Percentiles rank a stretch among this genome's conserved stretches.
phyloP scores from a whole-genome alignment of 768 basidiomycete species.

The Leccinellum luteum region DNA sequence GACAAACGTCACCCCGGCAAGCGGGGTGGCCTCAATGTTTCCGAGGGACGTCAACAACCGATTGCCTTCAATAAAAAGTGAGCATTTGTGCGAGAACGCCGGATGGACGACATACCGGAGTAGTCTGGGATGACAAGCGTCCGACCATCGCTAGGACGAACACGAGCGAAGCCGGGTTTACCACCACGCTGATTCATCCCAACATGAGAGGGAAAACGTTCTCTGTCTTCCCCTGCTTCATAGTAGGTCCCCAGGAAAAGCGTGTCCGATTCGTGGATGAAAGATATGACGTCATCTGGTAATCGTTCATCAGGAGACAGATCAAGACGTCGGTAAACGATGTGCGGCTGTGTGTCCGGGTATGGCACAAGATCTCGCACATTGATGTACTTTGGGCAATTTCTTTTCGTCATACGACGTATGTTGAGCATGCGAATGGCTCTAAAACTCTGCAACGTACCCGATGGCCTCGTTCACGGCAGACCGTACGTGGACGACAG shows the following conservation, averaged over 20 bases:
- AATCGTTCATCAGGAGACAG: conserved; percentile 41
- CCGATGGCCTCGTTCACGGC: conserved; percentile 57
- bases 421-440: background rate
- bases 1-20: conserved; percentile 55
- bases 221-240: conserved; percentile 35
- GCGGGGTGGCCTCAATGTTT: conserved; percentile 57
- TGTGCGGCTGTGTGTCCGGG: conserved; percentile 36
- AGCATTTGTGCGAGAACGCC: background rate
- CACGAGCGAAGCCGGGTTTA: conserved; percentile 56
- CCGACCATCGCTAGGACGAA: conserved; percentile 49
- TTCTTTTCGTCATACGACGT: conserved; percentile 35
- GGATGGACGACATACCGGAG: conserved; percentile 37
- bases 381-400: conserved; percentile 71
- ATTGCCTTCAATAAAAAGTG: conserved; percentile 42
- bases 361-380: conserved; percentile 49
- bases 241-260: conserved; percentile 59
- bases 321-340: conserved; percentile 35
- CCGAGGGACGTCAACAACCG: conserved; percentile 61
- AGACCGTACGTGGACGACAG: conserved; percentile 35
- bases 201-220: conserved; percentile 50
- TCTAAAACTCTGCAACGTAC: conserved; percentile 34
- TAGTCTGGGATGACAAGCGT: conserved; percentile 62
- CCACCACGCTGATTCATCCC: conserved; percentile 72
- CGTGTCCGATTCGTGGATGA: conserved; percentile 52
- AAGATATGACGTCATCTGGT: conserved; percentile 46